Conservation (phyloP, 768 basidiomycete species). For the Sporobolomyces phaffii region DNA sequence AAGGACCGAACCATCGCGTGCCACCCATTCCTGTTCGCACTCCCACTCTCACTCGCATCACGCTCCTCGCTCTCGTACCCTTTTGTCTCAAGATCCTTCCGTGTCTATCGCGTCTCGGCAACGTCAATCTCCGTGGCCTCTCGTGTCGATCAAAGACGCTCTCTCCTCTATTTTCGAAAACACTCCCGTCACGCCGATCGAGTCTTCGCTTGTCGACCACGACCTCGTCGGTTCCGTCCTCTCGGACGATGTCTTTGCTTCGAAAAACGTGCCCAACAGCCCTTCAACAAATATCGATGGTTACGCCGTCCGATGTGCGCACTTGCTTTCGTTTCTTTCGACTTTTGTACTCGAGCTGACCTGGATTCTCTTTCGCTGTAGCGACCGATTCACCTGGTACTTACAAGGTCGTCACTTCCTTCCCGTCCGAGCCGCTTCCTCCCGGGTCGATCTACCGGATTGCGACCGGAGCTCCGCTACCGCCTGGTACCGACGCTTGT, state of each 20-base stretch:
- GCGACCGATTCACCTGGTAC: conserved; percentile 22
- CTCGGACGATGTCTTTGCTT: conserved; percentile 66
- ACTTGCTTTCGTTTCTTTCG: background rate
- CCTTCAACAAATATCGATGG: conserved; percentile 80
- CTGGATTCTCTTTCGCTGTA: background rate
- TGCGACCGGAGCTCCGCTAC: conserved; percentile 79
- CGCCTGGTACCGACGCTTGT: conserved; percentile 65
- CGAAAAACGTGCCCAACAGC: conserved; percentile 59
- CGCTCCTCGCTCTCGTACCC: conserved; percentile 56
- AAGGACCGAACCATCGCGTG: conserved; percentile 17
- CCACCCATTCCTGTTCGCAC: conserved; percentile 25
- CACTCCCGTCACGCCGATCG: conserved; percentile 29
- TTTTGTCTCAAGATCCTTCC: conserved; percentile 64
- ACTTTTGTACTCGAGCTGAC: no score
- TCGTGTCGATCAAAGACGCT: conserved; percentile 63
- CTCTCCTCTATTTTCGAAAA: conserved; percentile 56
- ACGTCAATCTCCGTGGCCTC: conserved; percentile 68
- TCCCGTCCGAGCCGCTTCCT: conserved; percentile 48
- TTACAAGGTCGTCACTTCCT: conserved; percentile 29
- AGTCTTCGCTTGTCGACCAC: conserved; percentile 48
- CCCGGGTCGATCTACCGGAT: conserved; percentile 60
- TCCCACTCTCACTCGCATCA: conserved; percentile 47
- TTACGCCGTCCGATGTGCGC: conserved; percentile 68
- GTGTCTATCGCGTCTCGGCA: conserved; percentile 56
- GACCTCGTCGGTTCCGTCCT: conserved; percentile 63